These are phyloP conservation scores for Brachypodium distachyon DNA, from an alignment of 202 grass and related monocot genomes.

Conservation along the genomic window DNA sequence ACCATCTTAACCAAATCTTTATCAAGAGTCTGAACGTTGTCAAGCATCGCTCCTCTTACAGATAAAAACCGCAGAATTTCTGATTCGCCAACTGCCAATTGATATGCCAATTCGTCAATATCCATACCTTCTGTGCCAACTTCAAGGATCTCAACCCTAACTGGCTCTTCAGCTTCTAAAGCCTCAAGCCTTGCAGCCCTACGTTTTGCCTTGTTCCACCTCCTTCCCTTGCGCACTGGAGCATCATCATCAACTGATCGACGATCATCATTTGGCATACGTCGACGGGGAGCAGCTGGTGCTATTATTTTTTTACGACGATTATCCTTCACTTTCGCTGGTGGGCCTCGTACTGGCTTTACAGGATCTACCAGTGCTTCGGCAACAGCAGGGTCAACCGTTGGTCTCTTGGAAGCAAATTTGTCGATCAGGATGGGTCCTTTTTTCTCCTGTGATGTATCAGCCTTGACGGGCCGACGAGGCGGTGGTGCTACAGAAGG, in stretches of 20 bases:
- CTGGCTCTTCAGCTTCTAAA: conserved; percentile 66
- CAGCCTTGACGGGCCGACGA: conserved; percentile 21
- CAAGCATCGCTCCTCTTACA: conserved; percentile 48
- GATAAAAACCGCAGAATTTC: conserved; percentile 70
- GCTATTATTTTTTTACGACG: conserved; percentile 44
- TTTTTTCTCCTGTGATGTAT: conserved; percentile 49
- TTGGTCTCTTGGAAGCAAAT: conserved; percentile 68
- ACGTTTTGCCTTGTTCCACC: conserved; percentile 75
- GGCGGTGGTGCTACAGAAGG: conserved; percentile 56
- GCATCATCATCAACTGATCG: conserved; percentile 50
- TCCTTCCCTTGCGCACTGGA: conserved; percentile 61
- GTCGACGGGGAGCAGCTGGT: conserved; percentile 36
- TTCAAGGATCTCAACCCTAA: conserved; percentile 96
- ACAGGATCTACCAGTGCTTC: conserved; percentile 38
- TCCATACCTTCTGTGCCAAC: conserved; percentile 84
- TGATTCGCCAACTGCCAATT: conserved; percentile 59
- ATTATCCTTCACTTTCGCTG: conserved; percentile 60
- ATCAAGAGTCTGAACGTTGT: conserved; percentile 60
- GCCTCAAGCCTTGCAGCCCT: conserved; percentile 67
- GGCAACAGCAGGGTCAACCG: conserved; percentile 52
- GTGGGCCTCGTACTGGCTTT: conserved; percentile 49
- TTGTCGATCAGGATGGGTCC: conserved; percentile 90
- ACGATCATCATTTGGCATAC: conserved; percentile 31
- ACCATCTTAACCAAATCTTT: conserved; percentile 96
- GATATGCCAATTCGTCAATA: conserved; percentile 75